Conservation (phyloP, 2,329 filamentous ascomycete genomes). For the Chaetomiaceae sp. region DNA sequence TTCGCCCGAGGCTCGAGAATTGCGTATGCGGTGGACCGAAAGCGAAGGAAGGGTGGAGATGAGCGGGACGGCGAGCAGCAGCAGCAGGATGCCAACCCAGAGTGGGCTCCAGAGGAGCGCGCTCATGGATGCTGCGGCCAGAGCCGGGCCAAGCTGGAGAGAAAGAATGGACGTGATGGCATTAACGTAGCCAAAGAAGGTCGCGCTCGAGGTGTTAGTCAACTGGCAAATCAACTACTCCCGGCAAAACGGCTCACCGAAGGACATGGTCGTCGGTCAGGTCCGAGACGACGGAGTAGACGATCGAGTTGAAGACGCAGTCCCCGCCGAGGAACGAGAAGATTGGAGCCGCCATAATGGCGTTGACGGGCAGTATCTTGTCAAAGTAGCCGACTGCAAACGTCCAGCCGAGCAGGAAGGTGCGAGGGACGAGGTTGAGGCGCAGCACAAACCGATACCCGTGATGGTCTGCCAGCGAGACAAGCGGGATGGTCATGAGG, state of each 20-base stretch:
- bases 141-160: slow-evolving; percentile 40
- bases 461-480: slow-evolving; percentile 42
- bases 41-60: slow-evolving; percentile 30
- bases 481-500: slow-evolving; percentile 45
- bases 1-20: slow-evolving; percentile 22
- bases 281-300: slow-evolving; percentile 42
- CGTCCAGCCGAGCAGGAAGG: slow-evolving; percentile 39
- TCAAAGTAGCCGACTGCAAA: slow-evolving; percentile 38
- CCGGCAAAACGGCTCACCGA: slow-evolving; percentile 24
- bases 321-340: slow-evolving; percentile 46
- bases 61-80: slow-evolving; percentile 33
- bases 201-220: slow-evolving; percentile 34
- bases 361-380: slow-evolving; percentile 34
- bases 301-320: slow-evolving; percentile 48
- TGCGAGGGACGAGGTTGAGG: slow-evolving; percentile 41
- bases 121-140: slow-evolving; percentile 45
- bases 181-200: slow-evolving; percentile 49
- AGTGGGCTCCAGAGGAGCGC: slow-evolving; percentile 42
- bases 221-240: background rate
- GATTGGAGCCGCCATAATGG: slow-evolving; percentile 38
- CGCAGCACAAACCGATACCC: slow-evolving; percentile 38
- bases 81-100: slow-evolving; percentile 36
- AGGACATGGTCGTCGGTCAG: slow-evolving; percentile 41
- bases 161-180: slow-evolving; percentile 45
- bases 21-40: background rate